Base-by-base conservation (phyloP, 2,329 filamentous ascomycete species). In the Thermoascus crustaceus region DNA sequence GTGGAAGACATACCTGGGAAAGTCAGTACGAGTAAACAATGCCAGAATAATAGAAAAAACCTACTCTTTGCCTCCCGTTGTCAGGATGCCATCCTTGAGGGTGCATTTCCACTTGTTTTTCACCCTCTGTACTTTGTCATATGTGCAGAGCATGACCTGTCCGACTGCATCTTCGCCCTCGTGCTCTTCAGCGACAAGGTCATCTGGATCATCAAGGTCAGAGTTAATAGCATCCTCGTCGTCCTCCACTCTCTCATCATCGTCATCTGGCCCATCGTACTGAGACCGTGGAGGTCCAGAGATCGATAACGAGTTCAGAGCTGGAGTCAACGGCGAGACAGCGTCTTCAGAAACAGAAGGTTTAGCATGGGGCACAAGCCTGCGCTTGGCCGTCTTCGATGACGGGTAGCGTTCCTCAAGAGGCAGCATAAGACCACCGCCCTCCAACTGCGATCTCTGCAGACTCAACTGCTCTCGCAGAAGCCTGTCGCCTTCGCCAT, bases 71-170 rank as follows among this genome's bases (percentile, higher is more conserved):
- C 86, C 85, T 48, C 89, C 88, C 23, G 94, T 86, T 29, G 85
- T 94, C 48, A 98, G 72, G 11, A 98, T 85, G 13, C 91, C 91
- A 54, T 98, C 91, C 68, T 96, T 96, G 45, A 98, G 78, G 1
- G 86, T 88, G 66, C 91, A 98, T 83, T 98, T 98, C 85, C 85
- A 91, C 76, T 91, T 98, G 68, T 96, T 98, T 79, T 98, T 98
- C 53, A 96, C 91, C 31, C 91, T 76, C 66, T 96, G 89, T 7
- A 98, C 91, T 69, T 98, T 98, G 69, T 98, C 91, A 59, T 98
- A 98, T 58, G 94, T 95, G 69, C 91, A 98, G 25, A 98, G 79
- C 85, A 98, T 96, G 57, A 93, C 88, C 49, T 94, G 84, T 1
- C 82, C 80, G 46, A 83, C 76, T 22, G 80, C 76, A 27, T 94